These are phyloP conservation scores for Lactuca saligna DNA, from an alignment of 129 eudicot species.

Conservation along the genomic window DNA sequence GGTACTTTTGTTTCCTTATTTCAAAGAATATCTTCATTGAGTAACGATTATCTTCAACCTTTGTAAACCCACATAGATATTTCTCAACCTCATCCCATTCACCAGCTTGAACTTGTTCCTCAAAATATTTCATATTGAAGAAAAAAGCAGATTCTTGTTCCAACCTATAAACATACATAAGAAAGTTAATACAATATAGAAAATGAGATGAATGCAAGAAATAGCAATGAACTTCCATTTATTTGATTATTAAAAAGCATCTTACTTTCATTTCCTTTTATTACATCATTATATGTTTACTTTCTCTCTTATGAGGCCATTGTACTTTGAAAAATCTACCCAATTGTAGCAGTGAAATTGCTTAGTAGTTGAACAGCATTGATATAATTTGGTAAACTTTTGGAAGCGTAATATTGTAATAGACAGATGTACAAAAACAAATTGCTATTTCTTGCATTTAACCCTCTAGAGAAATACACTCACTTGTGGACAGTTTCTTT, in stretches of 20 bases:
- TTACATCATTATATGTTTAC: too few relatives aligned
- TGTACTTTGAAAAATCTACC: not conserved
- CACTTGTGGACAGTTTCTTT: constrained; percentile 87
- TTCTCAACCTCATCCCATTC: constrained; percentile 94
- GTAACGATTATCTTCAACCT: constrained; percentile 87
- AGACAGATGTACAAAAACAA: not conserved
- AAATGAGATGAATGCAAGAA: not conserved
- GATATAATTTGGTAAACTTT: not conserved
- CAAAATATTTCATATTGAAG: constrained; percentile 85
- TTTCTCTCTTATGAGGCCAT: not conserved
- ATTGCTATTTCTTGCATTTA: not conserved
- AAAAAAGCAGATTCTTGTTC: constrained; percentile 87
- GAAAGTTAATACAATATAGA: constrained; percentile 8
- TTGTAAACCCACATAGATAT: constrained; percentile 77
- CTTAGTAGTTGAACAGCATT: not conserved
- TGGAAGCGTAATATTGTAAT: not conserved
- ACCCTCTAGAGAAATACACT: constrained; percentile 24
- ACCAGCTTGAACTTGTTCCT: constrained; percentile 84
- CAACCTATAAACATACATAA: constrained; percentile 46
- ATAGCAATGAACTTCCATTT: too few relatives aligned
- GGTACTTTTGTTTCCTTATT: constrained; percentile 78
- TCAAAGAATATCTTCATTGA: constrained; percentile 88
- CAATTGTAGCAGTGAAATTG: not conserved
- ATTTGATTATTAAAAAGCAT: too few relatives aligned
- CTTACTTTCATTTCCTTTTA: too few relatives aligned